phyloP scores from a whole-genome alignment of 2,329 filamentous ascomycete genomes.

The Myriosclerotinia scirpicola region DNA sequence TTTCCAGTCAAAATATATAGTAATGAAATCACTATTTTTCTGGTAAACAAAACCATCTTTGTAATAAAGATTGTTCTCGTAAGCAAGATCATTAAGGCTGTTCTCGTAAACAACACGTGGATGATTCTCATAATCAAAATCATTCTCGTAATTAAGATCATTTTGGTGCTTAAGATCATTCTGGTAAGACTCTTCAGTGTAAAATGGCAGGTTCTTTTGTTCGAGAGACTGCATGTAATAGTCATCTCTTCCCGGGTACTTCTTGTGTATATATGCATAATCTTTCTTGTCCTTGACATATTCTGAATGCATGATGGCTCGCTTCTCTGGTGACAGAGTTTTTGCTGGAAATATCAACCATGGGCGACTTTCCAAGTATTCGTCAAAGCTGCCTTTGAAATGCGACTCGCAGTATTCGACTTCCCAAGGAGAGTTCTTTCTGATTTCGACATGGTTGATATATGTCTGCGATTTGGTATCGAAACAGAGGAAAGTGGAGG shows the following conservation, averaged over 20 bases:
- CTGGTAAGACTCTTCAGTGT: not conserved
- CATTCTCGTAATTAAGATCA: too few species aligned
- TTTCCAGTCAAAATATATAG: not conserved
- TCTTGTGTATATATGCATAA: not conserved
- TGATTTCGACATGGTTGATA: not conserved
- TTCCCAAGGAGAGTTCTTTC: too few species aligned
- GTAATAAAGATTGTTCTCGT: too few species aligned
- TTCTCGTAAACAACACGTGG: too few species aligned
- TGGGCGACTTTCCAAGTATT: too few species aligned
- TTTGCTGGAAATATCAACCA: too few species aligned
- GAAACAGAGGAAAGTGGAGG: fast-evolving
- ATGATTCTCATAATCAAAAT: not conserved
- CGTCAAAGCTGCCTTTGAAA: too few species aligned
- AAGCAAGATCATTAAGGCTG: too few species aligned
- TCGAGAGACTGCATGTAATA: not conserved
- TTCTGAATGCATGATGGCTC: not conserved
- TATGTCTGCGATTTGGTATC: not conserved
- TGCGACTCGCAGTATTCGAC: too few species aligned
- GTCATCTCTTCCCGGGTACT: not conserved
- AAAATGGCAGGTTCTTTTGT: too few species aligned
- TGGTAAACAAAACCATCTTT: not conserved
- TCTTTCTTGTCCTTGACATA: not conserved
- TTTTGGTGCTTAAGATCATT: too few species aligned
- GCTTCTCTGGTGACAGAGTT: fast-evolving
- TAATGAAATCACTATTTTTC: not conserved